phyloP scores from a whole-genome alignment of 2,329 filamentous ascomycete species.

The Pseudopithomyces chartarum region DNA sequence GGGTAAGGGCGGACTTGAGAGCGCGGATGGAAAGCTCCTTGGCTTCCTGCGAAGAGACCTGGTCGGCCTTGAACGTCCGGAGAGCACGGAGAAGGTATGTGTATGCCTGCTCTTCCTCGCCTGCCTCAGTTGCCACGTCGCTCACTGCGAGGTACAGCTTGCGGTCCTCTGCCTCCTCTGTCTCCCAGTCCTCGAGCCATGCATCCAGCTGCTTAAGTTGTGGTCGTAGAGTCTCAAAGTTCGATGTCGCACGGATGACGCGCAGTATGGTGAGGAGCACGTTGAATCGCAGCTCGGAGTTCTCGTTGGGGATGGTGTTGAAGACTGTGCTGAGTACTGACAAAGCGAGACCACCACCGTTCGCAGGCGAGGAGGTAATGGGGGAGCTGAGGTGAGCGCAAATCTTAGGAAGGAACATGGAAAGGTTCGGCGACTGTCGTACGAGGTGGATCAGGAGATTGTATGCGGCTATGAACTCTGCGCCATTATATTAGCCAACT shows the following conservation, averaged over 20 bases:
- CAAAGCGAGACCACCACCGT: conserved; percentile 84
- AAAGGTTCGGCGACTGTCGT: conserved; percentile 80
- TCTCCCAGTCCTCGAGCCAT: conserved; percentile 85
- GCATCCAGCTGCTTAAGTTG: conserved; percentile 81
- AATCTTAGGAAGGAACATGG: conserved; percentile 84
- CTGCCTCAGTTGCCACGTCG: conserved; percentile 77
- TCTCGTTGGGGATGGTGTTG: conserved; percentile 77
- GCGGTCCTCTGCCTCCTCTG: conserved; percentile 80
- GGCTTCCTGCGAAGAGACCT: conserved; percentile 59
- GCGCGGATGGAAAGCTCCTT: conserved; percentile 66
- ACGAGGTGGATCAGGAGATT: conserved; percentile 96
- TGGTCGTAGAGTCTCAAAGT: conserved; percentile 80
- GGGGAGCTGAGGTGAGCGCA: conserved; percentile 87
- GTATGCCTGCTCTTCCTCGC: conserved; percentile 76
- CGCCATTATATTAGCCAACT: conserved; percentile 31
- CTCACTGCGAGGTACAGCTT: conserved; percentile 83
- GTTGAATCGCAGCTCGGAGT: conserved; percentile 82
- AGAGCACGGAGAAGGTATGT: conserved; percentile 78
- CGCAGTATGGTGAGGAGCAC: conserved; percentile 88
- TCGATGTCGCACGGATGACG: conserved; percentile 71
- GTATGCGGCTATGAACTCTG: conserved; percentile 92
- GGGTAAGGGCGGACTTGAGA: conserved; percentile 69
- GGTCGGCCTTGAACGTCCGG: conserved; percentile 70
- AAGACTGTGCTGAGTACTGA: conserved; percentile 94
- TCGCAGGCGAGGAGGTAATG: conserved; percentile 80